Evolutionary conservation across 1,284 basidiomycete species (phyloP).

Genomic region (Leccinum huronense): DNA sequence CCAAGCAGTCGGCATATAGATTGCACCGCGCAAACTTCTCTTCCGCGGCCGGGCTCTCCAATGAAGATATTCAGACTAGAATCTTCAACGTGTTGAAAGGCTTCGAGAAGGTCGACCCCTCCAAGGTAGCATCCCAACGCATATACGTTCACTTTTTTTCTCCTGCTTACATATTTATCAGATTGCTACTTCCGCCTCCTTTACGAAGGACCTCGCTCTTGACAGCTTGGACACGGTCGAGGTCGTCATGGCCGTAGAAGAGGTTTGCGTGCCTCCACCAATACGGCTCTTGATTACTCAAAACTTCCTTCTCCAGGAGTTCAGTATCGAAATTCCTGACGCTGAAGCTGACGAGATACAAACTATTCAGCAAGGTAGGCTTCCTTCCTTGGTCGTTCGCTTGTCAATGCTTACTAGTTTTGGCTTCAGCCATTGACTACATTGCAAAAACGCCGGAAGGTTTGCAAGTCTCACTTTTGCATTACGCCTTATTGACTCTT

Average conservation of each 20-base stretch:
- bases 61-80: conserved; percentile 77
- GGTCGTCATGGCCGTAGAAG: conserved; percentile 99
- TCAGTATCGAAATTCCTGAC: conserved; percentile 93
- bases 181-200: conserved; percentile 76
- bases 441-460: conserved; percentile 94
- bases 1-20: conserved; percentile 35
- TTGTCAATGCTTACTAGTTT: conserved; percentile 13
- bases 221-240: conserved; percentile 98
- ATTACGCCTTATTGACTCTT: conserved; percentile 12
- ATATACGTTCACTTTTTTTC: conserved; percentile 11
- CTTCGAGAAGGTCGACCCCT: conserved; percentile 91
- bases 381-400: conserved; percentile 7
- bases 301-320: conserved; percentile 55
- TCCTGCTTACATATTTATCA: conserved; percentile 35
- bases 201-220: conserved; percentile 87
- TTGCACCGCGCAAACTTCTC: conserved; percentile 66
- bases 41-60: conserved; percentile 70
- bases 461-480: conserved; percentile 33
- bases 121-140: conserved; percentile 58
- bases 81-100: conserved; percentile 88
- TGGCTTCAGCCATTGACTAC: conserved; percentile 86
- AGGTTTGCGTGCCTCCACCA: conserved; percentile 53
- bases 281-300: conserved; percentile 3
- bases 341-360: conserved; percentile 98
- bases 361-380: conserved; percentile 88